phyloP scores from a whole-genome alignment of 108 stramenopile species.

The Skeletonema tropicum region DNA sequence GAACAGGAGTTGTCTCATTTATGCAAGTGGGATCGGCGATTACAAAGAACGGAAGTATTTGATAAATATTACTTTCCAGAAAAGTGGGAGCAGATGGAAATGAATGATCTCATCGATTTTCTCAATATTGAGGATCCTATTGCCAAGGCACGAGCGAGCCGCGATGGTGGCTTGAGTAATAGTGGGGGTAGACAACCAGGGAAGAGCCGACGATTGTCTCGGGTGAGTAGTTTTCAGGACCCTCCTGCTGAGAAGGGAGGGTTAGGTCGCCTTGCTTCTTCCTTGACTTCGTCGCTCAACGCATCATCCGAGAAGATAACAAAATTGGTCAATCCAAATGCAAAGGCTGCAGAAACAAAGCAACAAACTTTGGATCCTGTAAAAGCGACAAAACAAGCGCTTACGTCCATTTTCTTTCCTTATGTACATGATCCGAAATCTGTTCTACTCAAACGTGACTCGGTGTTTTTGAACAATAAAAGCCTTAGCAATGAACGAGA shows the following conservation, averaged over 20 bases:
- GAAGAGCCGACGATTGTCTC: not conserved
- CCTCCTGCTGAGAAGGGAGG: not conserved
- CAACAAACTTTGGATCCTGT: not conserved
- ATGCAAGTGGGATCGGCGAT: conserved; percentile 1
- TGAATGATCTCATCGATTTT: not conserved
- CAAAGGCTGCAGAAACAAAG: not conserved
- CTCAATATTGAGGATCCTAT: not conserved
- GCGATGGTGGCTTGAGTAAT: not conserved
- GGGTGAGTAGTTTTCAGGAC: not conserved
- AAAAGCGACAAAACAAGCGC: conserved; percentile 1
- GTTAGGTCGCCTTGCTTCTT: not conserved
- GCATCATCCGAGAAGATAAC: not conserved
- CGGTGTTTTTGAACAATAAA: conserved; percentile 5
- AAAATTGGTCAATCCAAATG: not conserved
- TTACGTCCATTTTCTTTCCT: conserved; percentile 20
- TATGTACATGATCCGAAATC: conserved; percentile 25
- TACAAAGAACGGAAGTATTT: not conserved
- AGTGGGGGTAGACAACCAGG: not conserved
- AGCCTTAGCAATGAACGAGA: conserved; percentile 18
- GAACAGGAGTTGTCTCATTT: not conserved
- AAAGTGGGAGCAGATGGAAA: conserved; percentile 5
- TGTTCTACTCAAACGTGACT: conserved; percentile 25
- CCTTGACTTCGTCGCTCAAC: not conserved
- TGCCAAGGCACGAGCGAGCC: not conserved
- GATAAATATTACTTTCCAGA: conserved; percentile 3